Percentiles rank a stretch among this genome's conserved stretches.
These are phyloP conservation scores for Penicillium herquei DNA, from an alignment of 495 filamentous ascomycete species.

Conservation along the genomic window DNA sequence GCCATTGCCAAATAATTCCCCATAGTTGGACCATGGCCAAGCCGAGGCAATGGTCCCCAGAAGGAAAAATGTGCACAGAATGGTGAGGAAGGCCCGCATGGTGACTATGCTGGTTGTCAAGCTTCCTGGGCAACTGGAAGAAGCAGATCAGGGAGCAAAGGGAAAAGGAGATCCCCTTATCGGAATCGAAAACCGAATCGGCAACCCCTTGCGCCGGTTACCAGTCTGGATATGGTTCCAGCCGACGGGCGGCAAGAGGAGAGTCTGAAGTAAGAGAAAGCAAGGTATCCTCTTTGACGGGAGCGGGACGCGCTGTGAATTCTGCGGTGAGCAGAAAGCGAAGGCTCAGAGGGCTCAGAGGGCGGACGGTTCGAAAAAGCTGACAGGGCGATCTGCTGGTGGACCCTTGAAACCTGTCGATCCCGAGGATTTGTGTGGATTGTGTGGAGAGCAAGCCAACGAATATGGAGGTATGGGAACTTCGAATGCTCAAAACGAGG, in stretches of 20 bases:
- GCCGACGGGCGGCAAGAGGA: neutral
- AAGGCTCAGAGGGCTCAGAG: conserved; percentile 12
- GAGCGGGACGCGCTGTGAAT: too few relatives aligned
- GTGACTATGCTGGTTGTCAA: conserved; percentile 3
- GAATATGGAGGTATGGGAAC: neutral
- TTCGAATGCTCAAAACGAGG: neutral
- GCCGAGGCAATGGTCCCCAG: conserved; percentile 48
- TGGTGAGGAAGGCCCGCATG: conserved; percentile 37
- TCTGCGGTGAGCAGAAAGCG: neutral
- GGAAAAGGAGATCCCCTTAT: conserved; percentile 10
- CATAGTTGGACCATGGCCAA: conserved; percentile 46
- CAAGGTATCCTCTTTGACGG: neutral
- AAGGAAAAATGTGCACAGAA: conserved; percentile 42
- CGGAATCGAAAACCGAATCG: conserved; percentile 14
- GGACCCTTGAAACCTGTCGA: conserved; percentile 20
- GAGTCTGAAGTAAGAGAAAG: neutral
- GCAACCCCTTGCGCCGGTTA: conserved; percentile 22
- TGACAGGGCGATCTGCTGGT: conserved; percentile 5
- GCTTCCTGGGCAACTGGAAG: neutral
- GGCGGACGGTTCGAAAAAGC: conserved; percentile 9
- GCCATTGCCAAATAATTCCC: conserved; percentile 28
- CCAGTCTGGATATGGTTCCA: conserved; percentile 2
- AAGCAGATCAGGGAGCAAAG: neutral
- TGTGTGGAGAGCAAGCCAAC: neutral
- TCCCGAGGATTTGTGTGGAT: conserved; percentile 13